Evolutionary conservation across 2,329 filamentous ascomycete genomes (phyloP), one percentile per base, ranked within the genome.

Genomic region (Paecilomyces sp.): DNA sequence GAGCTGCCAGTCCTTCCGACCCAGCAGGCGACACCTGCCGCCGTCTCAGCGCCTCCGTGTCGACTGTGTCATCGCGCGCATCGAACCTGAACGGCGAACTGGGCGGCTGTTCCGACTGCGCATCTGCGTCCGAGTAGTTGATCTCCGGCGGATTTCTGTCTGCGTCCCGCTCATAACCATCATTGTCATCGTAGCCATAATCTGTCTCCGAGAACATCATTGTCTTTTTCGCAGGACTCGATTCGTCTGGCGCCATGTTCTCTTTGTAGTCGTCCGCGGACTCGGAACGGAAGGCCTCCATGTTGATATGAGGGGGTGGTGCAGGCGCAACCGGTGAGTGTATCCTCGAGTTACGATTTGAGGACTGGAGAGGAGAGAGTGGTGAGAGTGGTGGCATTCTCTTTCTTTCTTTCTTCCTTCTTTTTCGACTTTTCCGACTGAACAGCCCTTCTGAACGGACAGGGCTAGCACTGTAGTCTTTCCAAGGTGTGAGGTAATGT

Each of bases 301-400:
- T 61, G 30, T 47, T 61, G 31, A 55, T 56, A 24, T 64, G 66
- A 33, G 57, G 63, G 30, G 58, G 59, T 34, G 62, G 58, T 30
- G 58, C 61, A 34, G 61, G 61, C 41, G 62, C 65, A 57, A 61
- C 64, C 50, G 67, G 66, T n/a, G 70, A 75, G 33, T 67, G 67
- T 55, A 67, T 67, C 61, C 75, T 73, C 51, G 70, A 70, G 63
- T 78, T 79, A 61, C 77, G 75, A 62, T 69, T 72, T 53, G 75
- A 75, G 28, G 74, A 66, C 47, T 74, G 73, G 55, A 78, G 68
- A 18, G 73, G 67, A 50, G 75, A 74, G 54, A 78, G 68, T n/a
- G 73, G 71, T 4, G 73, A 76, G 33, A 78, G 65, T 57, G 75
- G 74, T 59, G 71, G 72, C 58, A 74, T 68, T 75, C 78, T 78